phyloP scores from a whole-genome alignment of 176 grass and related monocot genomes.

The Puya raimondii region DNA sequence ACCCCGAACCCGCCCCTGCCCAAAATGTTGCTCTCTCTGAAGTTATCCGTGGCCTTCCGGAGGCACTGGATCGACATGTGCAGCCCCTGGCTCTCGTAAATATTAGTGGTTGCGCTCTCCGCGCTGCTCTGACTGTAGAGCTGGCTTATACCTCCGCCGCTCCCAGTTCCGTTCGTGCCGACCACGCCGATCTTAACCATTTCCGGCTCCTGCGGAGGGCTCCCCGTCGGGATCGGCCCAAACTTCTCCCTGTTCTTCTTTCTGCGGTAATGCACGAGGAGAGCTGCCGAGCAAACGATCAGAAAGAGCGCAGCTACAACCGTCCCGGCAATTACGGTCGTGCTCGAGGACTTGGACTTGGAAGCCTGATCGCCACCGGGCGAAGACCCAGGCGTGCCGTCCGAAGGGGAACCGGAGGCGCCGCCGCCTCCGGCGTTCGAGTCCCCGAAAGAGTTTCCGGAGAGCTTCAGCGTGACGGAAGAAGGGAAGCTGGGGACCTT shows the following conservation, averaged over 20 bases:
- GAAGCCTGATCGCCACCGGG: conserved; percentile 2
- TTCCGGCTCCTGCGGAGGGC: conserved; percentile 32
- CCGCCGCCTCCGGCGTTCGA: conserved; percentile 24
- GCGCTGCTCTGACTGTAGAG: conserved; percentile 30
- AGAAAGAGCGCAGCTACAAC: conserved; percentile 47
- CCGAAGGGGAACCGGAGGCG: conserved; percentile 13
- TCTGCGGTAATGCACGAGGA: conserved; percentile 34
- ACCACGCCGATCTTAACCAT: conserved; percentile 34
- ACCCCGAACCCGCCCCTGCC: conserved; percentile 89
- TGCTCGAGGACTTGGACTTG: conserved; percentile 22
- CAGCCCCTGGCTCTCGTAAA: conserved; percentile 45
- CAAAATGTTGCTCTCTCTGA: conserved; percentile 56
- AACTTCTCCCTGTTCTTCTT: conserved; percentile 56
- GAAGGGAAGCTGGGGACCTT: conserved; percentile 48
- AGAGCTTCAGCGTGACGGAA: conserved; percentile 36
- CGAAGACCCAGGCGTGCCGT: conserved; percentile 18
- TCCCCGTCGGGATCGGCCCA: conserved; percentile 30
- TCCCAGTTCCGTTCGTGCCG: conserved; percentile 26
- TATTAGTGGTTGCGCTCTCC: conserved; percentile 2
- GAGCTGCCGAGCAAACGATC: conserved; percentile 19
- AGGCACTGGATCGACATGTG: conserved; percentile 56
- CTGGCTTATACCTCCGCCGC: conserved; percentile 9
- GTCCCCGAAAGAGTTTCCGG: conserved; percentile 54
- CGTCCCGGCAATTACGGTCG: conserved; percentile 42
- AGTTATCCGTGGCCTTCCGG: conserved; percentile 70